phyloP scores from a whole-genome alignment of 805 yeast species.

The Komagataella mondaviorum region DNA sequence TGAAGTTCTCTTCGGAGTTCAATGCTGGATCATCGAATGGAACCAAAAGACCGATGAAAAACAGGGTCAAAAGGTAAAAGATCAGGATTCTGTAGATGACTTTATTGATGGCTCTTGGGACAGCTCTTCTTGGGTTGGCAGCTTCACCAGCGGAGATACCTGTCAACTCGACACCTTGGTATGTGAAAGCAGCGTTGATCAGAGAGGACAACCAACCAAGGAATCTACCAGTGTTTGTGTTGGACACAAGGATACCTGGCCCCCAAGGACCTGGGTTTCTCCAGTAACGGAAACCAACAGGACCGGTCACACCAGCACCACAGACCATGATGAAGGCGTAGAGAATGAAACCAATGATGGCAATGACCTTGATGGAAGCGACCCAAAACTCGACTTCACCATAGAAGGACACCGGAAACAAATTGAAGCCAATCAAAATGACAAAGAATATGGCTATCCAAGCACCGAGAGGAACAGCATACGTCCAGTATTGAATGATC shows the following conservation, averaged over 20 bases:
- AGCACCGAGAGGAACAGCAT: conserved; percentile 53
- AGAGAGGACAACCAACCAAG: conserved; percentile 59
- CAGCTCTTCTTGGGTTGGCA: conserved; percentile 51
- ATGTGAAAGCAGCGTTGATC: conserved; percentile 64
- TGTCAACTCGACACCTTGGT: conserved; percentile 66
- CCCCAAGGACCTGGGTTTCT: conserved; percentile 74
- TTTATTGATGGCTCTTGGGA: conserved; percentile 59
- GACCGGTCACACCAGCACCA: conserved; percentile 58
- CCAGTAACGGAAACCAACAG: conserved; percentile 73
- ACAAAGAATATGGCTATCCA: conserved; percentile 62
- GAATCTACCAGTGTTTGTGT: conserved; percentile 41
- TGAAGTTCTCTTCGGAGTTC: conserved; percentile 19
- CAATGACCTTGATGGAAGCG: conserved; percentile 50
- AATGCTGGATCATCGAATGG: conserved; percentile 52
- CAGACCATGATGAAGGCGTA: conserved; percentile 60
- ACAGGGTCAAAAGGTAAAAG: conserved; percentile 51
- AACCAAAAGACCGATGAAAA: conserved; percentile 57
- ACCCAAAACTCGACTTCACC: conserved; percentile 74
- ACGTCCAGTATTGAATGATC: conserved; percentile 51
- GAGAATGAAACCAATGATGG: conserved; percentile 57
- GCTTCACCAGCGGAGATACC: conserved; percentile 71
- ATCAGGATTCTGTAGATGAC: conserved; percentile 51
- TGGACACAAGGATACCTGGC: conserved; percentile 37
- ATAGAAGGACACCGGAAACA: conserved; percentile 55
- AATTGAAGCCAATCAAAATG: conserved; percentile 34